Evolutionary conservation across 2,329 filamentous ascomycete species (phyloP), one percentile per base, ranked within the genome.

Genomic region (Exophiala sp.): DNA sequence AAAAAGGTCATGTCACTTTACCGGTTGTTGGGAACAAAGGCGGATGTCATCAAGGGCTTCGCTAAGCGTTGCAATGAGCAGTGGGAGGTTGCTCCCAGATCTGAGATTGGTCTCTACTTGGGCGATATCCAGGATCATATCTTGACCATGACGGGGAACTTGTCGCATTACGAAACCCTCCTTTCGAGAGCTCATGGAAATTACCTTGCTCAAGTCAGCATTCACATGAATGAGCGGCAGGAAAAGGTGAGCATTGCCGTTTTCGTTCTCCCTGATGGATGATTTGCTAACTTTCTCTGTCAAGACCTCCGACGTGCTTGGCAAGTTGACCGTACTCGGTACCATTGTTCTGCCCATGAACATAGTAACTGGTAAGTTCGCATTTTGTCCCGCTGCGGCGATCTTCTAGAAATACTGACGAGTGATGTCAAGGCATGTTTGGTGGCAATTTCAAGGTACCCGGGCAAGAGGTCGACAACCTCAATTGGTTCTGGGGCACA

Each of bases 111-210:
- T n/a, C 74, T 99, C 49, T 99, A 97, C 72, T 77, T 99, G 54
- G 94, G 94, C 58, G 94, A 99, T 75, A 99, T 99, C 60, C 94
- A 99, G 71, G 94, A 99, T 75, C 94, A 99, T 69, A 97, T 99
- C 64, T 86, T 99, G 64, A 99, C 94, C 59, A 99, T 99, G 94
- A 97, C 92, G 35, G 89, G 88, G 47, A 99, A 97, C 68, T 74
- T 99, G 67, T 88, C 86, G 62, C 94, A 99, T 69, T 97, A 97
- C 66, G 94, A 99, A 73, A 95, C 91, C 89, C 89, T 99, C 46
- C 80, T 99, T 24, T 89, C 89, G 44, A 84, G 94, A 53, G 91
- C 91, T 10, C 94, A 99, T 67, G 89, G 85, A 67, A 99, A 97
- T 69, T 99, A 99, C 69, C 87, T 99, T n/a, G 94, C 94, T 0